Conservation (phyloP, 345 rosid species). For the Pseudoturritis turrita region DNA sequence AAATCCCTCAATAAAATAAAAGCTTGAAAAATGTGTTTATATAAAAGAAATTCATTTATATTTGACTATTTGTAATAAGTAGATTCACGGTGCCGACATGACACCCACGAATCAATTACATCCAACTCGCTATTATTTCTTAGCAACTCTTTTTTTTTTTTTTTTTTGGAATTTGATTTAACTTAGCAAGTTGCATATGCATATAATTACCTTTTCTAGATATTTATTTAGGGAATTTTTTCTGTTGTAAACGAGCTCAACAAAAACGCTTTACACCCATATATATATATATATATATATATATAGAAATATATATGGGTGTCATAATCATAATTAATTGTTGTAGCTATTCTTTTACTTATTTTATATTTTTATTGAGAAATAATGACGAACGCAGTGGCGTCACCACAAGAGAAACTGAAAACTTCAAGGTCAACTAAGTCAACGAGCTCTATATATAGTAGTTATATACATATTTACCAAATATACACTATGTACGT, state of each 20-base stretch:
- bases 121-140: background rate
- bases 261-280: background rate
- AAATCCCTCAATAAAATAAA: too few species aligned
- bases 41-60: background rate
- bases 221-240: background rate
- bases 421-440: conserved; percentile 13
- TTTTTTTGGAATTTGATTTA: background rate
- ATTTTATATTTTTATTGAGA: background rate
- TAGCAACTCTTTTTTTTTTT: background rate
- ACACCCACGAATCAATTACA: background rate
- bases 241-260: conserved; percentile 9
- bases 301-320: too few species aligned
- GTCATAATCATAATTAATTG: background rate
- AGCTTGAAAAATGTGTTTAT: background rate
- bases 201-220: background rate
- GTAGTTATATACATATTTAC: background rate
- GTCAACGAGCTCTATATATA: conserved; percentile 12
- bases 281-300: too few species aligned
- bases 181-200: conserved; percentile 3
- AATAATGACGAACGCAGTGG: conserved; percentile 22
- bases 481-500: background rate
- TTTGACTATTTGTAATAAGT: background rate
- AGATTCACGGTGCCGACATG: conserved; percentile 17
- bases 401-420: conserved; percentile 15
- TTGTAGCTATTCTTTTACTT: background rate